These are phyloP conservation scores for Flaveria bidentis DNA, from an alignment of 129 eudicot genomes.

Conservation along the genomic window DNA sequence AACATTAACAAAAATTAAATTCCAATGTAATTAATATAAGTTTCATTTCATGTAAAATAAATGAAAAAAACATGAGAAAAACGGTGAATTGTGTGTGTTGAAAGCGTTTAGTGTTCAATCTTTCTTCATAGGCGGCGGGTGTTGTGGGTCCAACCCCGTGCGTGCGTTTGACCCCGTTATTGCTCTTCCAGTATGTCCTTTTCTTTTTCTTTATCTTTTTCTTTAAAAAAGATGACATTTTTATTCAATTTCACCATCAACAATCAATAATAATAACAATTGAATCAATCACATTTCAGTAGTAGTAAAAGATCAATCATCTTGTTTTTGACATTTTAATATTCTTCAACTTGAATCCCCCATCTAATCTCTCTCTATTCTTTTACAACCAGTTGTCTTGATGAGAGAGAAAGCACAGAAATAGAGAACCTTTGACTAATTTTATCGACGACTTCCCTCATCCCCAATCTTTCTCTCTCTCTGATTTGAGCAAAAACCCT, in stretches of 20 bases:
- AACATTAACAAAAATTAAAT: too few relatives aligned
- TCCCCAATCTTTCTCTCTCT: conserved; percentile 22
- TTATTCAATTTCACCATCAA: neutral
- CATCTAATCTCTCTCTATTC: conserved; percentile 24
- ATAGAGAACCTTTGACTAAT: conserved; percentile 52
- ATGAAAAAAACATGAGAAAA: neutral
- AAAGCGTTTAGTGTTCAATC: neutral
- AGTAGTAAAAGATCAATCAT: neutral
- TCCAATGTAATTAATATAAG: too few relatives aligned
- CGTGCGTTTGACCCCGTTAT: conserved; percentile 54
- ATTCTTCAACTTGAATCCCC: conserved; percentile 5
- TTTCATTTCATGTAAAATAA: too few relatives aligned
- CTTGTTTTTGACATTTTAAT: neutral
- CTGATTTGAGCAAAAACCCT: conserved; percentile 31
- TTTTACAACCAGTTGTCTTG: conserved; percentile 40
- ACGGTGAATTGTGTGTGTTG: too few relatives aligned
- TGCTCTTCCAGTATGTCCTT: conserved; percentile 18
- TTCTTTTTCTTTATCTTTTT: conserved; percentile 19
- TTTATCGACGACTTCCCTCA: conserved; percentile 30
- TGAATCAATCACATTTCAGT: too few relatives aligned
- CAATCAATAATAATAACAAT: neutral
- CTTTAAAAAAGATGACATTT: neutral
- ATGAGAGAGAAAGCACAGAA: conserved; percentile 46
- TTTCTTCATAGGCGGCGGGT: conserved; percentile 39
- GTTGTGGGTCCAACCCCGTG: conserved; percentile 49